Evolutionary conservation across 2,329 filamentous ascomycete species (phyloP).

Genomic region (Sporothrix brasiliensis): DNA sequence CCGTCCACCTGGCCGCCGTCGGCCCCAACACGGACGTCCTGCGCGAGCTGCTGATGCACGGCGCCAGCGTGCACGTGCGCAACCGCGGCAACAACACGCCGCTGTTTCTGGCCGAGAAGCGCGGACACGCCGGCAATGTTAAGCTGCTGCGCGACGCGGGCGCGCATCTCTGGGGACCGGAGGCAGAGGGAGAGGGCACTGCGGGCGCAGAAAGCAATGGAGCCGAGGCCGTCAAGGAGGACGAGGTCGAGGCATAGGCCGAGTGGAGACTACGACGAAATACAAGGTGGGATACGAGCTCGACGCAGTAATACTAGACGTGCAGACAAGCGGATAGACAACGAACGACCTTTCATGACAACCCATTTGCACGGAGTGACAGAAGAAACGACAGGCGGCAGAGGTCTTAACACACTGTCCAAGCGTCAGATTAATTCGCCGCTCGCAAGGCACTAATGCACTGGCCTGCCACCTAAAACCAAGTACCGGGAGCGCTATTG

Average conservation of each 20-base stretch:
- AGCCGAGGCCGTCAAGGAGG: neutral
- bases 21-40: slow-evolving; percentile 59
- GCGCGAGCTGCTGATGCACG: slow-evolving; percentile 60
- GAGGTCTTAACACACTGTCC: neutral
- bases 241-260: neutral
- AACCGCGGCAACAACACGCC: slow-evolving; percentile 69
- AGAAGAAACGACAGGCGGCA: neutral
- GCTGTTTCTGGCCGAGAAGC: slow-evolving; percentile 64
- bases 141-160: slow-evolving; percentile 61
- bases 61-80: slow-evolving; percentile 67
- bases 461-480: neutral
- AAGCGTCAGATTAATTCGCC: neutral
- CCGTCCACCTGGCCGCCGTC: slow-evolving; percentile 61
- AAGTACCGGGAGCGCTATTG: slow-evolving; percentile 14
- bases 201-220: neutral
- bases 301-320: neutral
- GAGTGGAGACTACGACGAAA: no score
- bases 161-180: slow-evolving; percentile 61
- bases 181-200: slow-evolving; percentile 38
- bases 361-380: neutral
- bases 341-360: slow-evolving; percentile 3
- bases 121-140: slow-evolving; percentile 57
- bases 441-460: neutral
- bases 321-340: neutral
- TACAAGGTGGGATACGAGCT: no score